Base-by-base conservation (phyloP, 805 yeast genomes). In the Spathaspora girioi region DNA sequence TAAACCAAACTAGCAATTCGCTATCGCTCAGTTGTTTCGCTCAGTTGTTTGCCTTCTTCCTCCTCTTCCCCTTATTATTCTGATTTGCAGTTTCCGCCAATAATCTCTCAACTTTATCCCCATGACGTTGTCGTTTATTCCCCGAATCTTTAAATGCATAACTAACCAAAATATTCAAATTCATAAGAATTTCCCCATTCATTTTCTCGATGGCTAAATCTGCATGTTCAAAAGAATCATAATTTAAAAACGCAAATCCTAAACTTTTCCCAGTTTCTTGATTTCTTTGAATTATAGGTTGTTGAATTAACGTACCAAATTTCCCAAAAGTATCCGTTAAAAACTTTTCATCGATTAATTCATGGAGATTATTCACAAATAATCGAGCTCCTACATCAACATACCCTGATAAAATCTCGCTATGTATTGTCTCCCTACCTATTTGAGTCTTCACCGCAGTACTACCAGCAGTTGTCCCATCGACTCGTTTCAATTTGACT, bases 91-190 rank as follows among this genome's bases (percentile, higher is more conserved):
- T 83, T 38, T 71, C 73, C 10, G 93, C 92, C 50, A 91, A 73
- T 49, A 78, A 56, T 58, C 97, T 75, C 63, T 92, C 97, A 0
- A 83, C 81, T 38, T 76, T 78, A 58, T 86, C 92, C n/a, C 97
- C 97, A 59, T 89, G 96, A 46, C 79, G 76, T 17, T 60, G 59
- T 81, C 52, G 78, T 62, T 78, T 76, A 14, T 14, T 14, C n/a
- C 59, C 62, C 6, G 64, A 61, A 48, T 73, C 81, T 66, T 88
- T 89, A 60, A 76, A 82, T 0, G 97, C 94, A 63, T 90, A 91
- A 31, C 80, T 79, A 2, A 92, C 72, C 1, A 68, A 65, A 5
- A 89, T 72, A 27, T 79, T 79, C 53, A 75, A 75, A 64, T 89
- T 90, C 82, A 88, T 81, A 14, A 94, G 70, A 51, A 80, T 73